Evolutionary conservation across 371 early-diverging fungal species (phyloP).

Genomic region (Conidiobolus incongruus): DNA sequence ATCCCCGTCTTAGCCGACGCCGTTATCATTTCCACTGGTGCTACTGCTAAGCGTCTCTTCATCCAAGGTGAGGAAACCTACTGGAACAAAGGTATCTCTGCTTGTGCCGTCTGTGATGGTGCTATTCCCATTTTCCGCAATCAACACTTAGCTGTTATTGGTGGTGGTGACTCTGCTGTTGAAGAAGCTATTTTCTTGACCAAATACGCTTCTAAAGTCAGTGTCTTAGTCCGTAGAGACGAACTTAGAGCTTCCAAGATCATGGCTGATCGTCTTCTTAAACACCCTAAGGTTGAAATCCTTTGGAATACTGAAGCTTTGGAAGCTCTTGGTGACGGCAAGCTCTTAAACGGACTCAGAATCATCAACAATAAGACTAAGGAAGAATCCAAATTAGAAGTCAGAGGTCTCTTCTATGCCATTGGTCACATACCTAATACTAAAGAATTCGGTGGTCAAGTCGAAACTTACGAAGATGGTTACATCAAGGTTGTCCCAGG

Average conservation of each 20-base stretch:
- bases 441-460: constrained; percentile 37
- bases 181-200: constrained; percentile 96
- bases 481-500: constrained; percentile 76
- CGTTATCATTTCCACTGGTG: constrained; percentile 94
- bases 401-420: constrained; percentile 94
- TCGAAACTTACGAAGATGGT: constrained; percentile 64
- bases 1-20: constrained; percentile 50
- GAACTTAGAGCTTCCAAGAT: constrained; percentile 90
- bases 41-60: constrained; percentile 87
- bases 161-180: constrained; percentile 98
- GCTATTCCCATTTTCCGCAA: constrained; percentile 92
- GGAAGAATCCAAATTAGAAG: constrained; percentile 35
- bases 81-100: constrained; percentile 95
- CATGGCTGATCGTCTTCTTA: constrained; percentile 71
- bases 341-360: constrained; percentile 41
- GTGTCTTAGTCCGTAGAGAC: constrained; percentile 88
- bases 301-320: constrained; percentile 74
- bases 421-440: constrained; percentile 96
- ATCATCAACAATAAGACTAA: constrained; percentile 45
- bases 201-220: constrained; percentile 79
- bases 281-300: constrained; percentile 77
- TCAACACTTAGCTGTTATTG: constrained; percentile 84
- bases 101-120: constrained; percentile 99
- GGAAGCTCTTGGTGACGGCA: constrained; percentile 67
- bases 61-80: constrained; percentile 56